Base-by-base conservation (phyloP, 164 flowering plant genomes). In the Aristolochia contorta region DNA sequence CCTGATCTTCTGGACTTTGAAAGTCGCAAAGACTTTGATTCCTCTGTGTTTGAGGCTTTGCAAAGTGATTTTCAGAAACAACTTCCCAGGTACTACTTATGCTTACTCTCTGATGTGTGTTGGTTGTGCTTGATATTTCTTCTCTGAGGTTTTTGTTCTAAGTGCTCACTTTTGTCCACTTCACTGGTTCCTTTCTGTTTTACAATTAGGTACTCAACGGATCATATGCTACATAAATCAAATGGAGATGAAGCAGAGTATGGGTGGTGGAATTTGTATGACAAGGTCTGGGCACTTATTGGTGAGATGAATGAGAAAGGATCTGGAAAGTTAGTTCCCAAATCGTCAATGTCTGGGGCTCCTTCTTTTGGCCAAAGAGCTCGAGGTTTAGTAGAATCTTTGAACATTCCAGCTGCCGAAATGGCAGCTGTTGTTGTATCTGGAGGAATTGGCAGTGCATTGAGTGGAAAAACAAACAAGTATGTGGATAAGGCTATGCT, bases 341-440 rank as follows among this genome's bases (percentile, higher is more conserved):
- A 82, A 72, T 65, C 83, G 50, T 77, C 87, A 69, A 63, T 83
- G 45, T 33, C 83, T 22, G 71, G 46, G 12, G 84, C 79, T 16
- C 96, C 99, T 61, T 84, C 97, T 60, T 73, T 94, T 60, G 89
- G 99, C 58, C 99, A 94, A 79, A 82, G 99, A 75, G 99, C 99
- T 49, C 97, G 99, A 72, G 99, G 96, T 54, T 75, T 94, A 58
- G 97, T 94, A 23, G 99, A 94, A 66, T 94, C 99, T 12, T 59
- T 94, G 62, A 94, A 94, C 74, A 85, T 91, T 67, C 99, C 99
- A 71, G 99, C 99, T 60, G 96, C 96, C 46, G 99, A 94, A 79
- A 87, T 93, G 94, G 99, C 99, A 69, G 97, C 99, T 57, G 99
- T 82, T 64, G 96, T 91, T 75, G 97, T 91, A 61, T 91, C 99